Evolutionary conservation across 768 basidiomycete species (phyloP), one percentile per base, ranked within the genome.

Genomic region (Hericium erinaceus): DNA sequence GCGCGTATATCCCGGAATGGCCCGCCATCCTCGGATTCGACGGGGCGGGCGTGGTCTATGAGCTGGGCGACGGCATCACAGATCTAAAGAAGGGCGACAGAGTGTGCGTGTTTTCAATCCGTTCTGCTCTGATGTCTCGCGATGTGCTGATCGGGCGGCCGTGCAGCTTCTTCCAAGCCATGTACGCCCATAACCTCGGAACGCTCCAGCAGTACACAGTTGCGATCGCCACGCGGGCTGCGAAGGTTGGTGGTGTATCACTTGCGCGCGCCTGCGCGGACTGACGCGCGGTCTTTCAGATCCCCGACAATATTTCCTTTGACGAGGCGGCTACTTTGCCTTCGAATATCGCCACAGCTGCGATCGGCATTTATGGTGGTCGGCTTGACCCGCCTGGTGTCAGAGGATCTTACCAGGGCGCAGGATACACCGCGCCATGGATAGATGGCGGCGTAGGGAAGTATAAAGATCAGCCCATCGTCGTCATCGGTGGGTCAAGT

Each of bases 251-350:
- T 46, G n/a, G n/a, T n/a, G 3, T 20, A 15, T 18, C n/a, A 46
- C 16, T 9, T 46, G n/a, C 44, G 22, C 15, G 11, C 20, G 53
- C 20, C 52, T 55, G 28, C 38, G 54, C 49, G 20, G 1, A 18
- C 4, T 52, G n/a, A 28, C n/a, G 15, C 8, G n/a, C 3, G 18
- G 16, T 12, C 24, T 53, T 9, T 13, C 46, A 61, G 54, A 59
- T 70, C 26, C 67, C 66, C 1, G 41, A 53, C 18, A 56, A 53
- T 24, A 8, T 66, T 13, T 56, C 64, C 2, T 64, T 63, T 57
- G 66, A 66, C n/a, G 6, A 65, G 24, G 69, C 66, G 0, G 24
- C 62, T 9, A 61, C 66, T 8, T 53, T 69, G 12, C 66, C 66
- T 9, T 51, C 64, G 26, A 66, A 57, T 4, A 53, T 67, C 39